Conservation (phyloP, 768 basidiomycete genomes). For the Hydnum rufescens region DNA sequence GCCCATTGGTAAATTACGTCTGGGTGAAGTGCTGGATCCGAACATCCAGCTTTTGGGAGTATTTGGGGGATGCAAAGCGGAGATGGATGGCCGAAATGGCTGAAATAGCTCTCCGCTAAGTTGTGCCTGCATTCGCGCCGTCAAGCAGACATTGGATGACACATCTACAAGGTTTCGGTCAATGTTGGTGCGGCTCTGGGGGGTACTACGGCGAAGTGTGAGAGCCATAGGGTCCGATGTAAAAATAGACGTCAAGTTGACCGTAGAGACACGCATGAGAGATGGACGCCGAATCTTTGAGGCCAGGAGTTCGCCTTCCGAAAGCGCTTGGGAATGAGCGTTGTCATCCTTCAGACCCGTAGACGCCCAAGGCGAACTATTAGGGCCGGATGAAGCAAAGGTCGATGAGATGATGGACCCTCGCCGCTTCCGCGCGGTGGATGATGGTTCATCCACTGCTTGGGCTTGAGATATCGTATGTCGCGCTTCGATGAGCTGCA, state of each 20-base stretch:
- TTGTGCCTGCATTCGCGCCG: slow-evolving; percentile 45
- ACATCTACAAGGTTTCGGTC: slow-evolving; percentile 68
- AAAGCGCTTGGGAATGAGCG: neutral
- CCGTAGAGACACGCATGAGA: neutral
- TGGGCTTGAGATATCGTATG: no score
- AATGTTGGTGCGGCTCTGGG: slow-evolving; percentile 43
- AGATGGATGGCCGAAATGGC: slow-evolving; percentile 21
- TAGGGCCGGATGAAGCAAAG: neutral
- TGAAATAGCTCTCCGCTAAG: slow-evolving; percentile 40
- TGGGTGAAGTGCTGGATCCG: no score
- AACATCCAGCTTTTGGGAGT: no score
- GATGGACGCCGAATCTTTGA: neutral
- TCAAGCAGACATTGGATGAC: slow-evolving; percentile 50
- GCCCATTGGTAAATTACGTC: no score
- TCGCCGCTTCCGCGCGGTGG: neutral
- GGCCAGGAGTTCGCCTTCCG: neutral
- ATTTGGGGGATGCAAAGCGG: no score
- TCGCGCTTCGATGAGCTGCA: neutral
- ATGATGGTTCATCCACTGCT: neutral
- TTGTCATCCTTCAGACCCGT: neutral
- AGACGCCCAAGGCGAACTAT: neutral
- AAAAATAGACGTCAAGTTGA: neutral
- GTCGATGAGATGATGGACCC: neutral
- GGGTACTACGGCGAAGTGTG: slow-evolving; percentile 29
- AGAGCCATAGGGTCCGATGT: neutral